Evolutionary conservation across 805 yeast species (phyloP).

Genomic region (Pichia pseudocactophila): DNA sequence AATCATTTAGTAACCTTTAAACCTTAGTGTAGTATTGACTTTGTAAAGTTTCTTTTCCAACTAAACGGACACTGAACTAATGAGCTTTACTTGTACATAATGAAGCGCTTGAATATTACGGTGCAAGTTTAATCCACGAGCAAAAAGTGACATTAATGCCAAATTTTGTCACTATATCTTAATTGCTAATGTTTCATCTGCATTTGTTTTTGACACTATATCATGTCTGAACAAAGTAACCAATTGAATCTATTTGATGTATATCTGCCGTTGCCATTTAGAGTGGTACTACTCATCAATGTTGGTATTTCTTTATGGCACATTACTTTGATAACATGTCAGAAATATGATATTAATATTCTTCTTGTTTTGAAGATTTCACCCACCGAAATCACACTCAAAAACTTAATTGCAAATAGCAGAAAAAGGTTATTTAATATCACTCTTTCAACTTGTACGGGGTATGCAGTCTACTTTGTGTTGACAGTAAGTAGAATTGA

Average conservation of each 20-base stretch:
- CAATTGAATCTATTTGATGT: constrained; percentile 4
- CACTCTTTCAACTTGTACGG: constrained; percentile 19
- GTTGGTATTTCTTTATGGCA: constrained; percentile 49
- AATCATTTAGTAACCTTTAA: too few relatives aligned
- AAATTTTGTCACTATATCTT: too few relatives aligned
- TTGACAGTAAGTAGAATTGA: constrained; percentile 18
- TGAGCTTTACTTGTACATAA: background rate
- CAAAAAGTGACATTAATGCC: too few relatives aligned
- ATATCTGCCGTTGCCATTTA: constrained; percentile 37
- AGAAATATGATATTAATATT: constrained; percentile 35
- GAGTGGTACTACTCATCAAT: constrained; percentile 41
- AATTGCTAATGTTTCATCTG: too few relatives aligned
- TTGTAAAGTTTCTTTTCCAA: too few relatives aligned
- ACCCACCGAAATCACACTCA: constrained; percentile 17
- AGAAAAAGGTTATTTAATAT: constrained; percentile 15
- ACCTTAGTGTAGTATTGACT: too few relatives aligned
- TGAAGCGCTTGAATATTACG: too few relatives aligned
- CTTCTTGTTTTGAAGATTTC: constrained; percentile 31
- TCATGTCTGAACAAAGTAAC: too few relatives aligned
- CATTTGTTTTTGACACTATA: too few relatives aligned
- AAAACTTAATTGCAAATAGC: constrained; percentile 13
- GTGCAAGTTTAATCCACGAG: too few relatives aligned
- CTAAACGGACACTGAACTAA: background rate
- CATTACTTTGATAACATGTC: constrained; percentile 33
- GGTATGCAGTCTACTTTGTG: constrained; percentile 24